Conservation (phyloP, 805 yeast species). For the Yamadazyma ubonensis region DNA sequence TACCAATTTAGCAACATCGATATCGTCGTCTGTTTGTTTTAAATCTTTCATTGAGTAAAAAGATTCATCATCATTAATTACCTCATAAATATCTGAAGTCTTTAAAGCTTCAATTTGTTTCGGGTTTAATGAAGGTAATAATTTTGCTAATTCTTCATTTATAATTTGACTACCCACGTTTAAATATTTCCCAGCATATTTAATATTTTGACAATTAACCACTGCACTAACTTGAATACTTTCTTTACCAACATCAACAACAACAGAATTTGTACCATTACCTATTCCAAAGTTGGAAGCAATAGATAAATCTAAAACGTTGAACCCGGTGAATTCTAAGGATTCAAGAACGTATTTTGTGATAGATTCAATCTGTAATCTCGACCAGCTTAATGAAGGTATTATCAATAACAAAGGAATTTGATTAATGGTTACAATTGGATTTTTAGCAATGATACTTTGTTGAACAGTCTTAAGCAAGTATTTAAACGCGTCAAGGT, state of each 20-base stretch:
- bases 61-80: constrained; percentile 67
- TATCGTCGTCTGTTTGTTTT: constrained; percentile 51
- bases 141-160: constrained; percentile 48
- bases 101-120: constrained; percentile 75
- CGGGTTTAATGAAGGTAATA: constrained; percentile 57
- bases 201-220: constrained; percentile 64
- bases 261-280: constrained; percentile 59
- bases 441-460: constrained; percentile 37
- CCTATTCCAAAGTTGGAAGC: constrained; percentile 77
- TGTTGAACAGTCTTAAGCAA: constrained; percentile 48
- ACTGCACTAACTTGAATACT: constrained; percentile 79
- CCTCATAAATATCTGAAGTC: constrained; percentile 73
- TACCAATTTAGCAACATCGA: constrained; percentile 87
- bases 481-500: constrained; percentile 70
- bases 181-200: constrained; percentile 51
- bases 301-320: constrained; percentile 64
- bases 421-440: constrained; percentile 53
- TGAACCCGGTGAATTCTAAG: constrained; percentile 68
- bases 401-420: constrained; percentile 71
- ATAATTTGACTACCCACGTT: constrained; percentile 66
- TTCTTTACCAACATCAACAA: constrained; percentile 77
- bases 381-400: constrained; percentile 65
- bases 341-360: constrained; percentile 75
- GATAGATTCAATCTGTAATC: constrained; percentile 61
- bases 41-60: constrained; percentile 60